These are phyloP conservation scores for Ceratocystis colombiana DNA, from an alignment of 2,329 filamentous ascomycete genomes.

Conservation along the genomic window DNA sequence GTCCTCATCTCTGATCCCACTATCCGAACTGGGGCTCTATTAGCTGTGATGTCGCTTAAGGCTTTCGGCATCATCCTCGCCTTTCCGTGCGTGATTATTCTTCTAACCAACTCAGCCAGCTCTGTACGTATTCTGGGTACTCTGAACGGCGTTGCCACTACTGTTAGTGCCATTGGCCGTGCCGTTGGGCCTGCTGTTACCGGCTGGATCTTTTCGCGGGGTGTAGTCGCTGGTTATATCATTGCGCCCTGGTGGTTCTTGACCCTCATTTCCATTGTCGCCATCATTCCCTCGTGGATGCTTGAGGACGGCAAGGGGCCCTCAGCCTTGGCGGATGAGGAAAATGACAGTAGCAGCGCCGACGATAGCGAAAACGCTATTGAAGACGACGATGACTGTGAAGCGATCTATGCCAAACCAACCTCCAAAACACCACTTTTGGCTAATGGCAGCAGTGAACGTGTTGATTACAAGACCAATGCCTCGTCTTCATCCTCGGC, in stretches of 20 bases:
- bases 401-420: neutral
- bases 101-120: constrained; percentile 76
- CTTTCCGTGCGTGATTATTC: constrained; percentile 81
- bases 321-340: constrained; percentile 31
- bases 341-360: neutral
- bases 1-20: constrained; percentile 46
- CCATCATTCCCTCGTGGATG: constrained; percentile 62
- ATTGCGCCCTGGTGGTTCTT: constrained; percentile 75
- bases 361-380: constrained; percentile 25
- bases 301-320: constrained; percentile 66
- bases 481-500: constrained; percentile 2
- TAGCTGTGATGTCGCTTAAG: constrained; percentile 62
- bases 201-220: constrained; percentile 64
- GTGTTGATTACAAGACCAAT: constrained; percentile 13
- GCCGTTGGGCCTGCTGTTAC: constrained; percentile 66
- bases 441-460: constrained; percentile 1
- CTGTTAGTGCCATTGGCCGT: constrained; percentile 67
- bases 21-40: constrained; percentile 51
- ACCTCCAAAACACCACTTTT: constrained; percentile 23
- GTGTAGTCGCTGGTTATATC: constrained; percentile 64
- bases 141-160: constrained; percentile 81
- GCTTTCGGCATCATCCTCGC: constrained; percentile 68
- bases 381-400: constrained; percentile 15
- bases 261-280: constrained; percentile 51
- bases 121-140: constrained; percentile 73